Evolutionary conservation across 352 stramenopile species (phyloP), one percentile per base, ranked within the genome.

Genomic region (Elongisporangium prolatum): DNA sequence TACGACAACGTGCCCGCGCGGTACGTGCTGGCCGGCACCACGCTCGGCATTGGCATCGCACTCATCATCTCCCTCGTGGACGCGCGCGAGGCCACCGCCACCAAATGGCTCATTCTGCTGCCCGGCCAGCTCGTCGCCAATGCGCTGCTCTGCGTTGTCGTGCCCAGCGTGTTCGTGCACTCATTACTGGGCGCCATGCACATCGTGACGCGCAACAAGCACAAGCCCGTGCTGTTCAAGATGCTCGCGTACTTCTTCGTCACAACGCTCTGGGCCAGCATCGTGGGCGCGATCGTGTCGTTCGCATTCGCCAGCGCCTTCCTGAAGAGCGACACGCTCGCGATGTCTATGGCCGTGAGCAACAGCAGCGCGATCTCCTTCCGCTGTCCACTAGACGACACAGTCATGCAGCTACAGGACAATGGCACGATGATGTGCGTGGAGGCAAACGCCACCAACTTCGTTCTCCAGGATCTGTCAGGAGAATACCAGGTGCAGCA

Each of bases 391-490:
- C 34, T 53, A 21, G 58, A 25, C 5, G 25, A 21, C 56, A 58
- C 51, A 40, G 62, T 64, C 14, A 47, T 89, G 6, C 59, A 71
- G 14, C 22, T 89, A 11, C 57, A 72, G 54, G 58, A 44, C 24
- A 64, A 82, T 56, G 79, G 79, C 0, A 54, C 61, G 21, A 63
- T 84, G 21, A 24, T 51, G 40, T 80, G 62, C 67, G 51, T 40
- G 7, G 49, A 48, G 21, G 34, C 61, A 16, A 87, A 86, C 57
- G 57, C 63, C 8, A 84, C 80, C 17, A 58, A 44, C 14, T 85
- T 89, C 53, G 47, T 76, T 14, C 20, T 89, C 8, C 65, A 89
- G 48, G 75, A 86, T 50, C 40, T 87, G 63, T 64, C 74, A 52
- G 28, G 38, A 65, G 10, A 49, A 63, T n/a, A 20, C n/a, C 10